Percentiles rank a stretch among this genome's conserved stretches.
Conservation (phyloP, 371 early-diverging fungal genomes). For the Rhizomucor miehei region DNA sequence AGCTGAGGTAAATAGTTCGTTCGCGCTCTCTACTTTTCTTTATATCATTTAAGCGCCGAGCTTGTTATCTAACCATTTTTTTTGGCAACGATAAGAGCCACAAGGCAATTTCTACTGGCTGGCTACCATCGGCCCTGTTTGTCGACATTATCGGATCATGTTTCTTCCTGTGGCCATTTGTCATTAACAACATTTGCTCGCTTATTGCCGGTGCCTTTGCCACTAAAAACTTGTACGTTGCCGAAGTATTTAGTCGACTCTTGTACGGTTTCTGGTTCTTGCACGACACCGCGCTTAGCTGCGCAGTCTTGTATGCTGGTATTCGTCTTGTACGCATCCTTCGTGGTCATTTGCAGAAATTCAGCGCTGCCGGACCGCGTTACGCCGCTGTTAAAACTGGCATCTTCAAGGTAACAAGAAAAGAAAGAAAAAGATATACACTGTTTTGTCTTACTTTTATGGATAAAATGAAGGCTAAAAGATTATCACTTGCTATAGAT, state of each 20-base stretch:
- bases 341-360: slow-evolving; percentile 27
- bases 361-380: slow-evolving; percentile 28
- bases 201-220: slow-evolving; percentile 40
- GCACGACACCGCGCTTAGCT: slow-evolving; percentile 24
- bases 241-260: slow-evolving; percentile 29
- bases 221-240: slow-evolving; percentile 14
- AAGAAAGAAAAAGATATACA: background rate
- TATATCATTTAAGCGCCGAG: background rate
- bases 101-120: slow-evolving; percentile 34
- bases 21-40: background rate
- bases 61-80: background rate
- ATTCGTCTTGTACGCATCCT: slow-evolving; percentile 30
- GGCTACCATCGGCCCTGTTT: slow-evolving; percentile 40
- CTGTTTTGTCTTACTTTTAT: background rate
- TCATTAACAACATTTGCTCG: slow-evolving; percentile 34
- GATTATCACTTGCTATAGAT: no score
- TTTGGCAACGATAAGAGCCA: slow-evolving; percentile 28
- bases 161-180: slow-evolving; percentile 33
- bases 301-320: slow-evolving; percentile 35
- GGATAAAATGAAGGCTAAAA: no score
- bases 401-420: slow-evolving; percentile 30
- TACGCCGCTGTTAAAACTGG: slow-evolving; percentile 37
- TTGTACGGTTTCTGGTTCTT: slow-evolving; percentile 46
- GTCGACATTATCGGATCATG: slow-evolving; percentile 37
- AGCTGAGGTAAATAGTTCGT: slow-evolving; percentile 22